These are phyloP conservation scores for Diospyros lotus DNA, from an alignment of 148 eudicot species.

Conservation along the genomic window DNA sequence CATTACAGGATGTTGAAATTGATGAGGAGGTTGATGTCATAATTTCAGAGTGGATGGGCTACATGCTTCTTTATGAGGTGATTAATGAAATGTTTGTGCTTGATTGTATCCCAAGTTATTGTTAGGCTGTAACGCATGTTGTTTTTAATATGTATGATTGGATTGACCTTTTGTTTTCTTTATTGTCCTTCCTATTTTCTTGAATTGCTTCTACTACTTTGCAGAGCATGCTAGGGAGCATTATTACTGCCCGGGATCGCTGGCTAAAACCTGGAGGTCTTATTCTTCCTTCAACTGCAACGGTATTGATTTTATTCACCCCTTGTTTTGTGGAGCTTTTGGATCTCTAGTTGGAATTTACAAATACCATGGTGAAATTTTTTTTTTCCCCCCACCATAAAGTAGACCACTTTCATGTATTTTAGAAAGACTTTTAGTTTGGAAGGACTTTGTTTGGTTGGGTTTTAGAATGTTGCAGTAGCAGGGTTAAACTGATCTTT, in stretches of 20 bases:
- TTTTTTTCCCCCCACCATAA: neutral
- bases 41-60: constrained; percentile 99
- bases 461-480: constrained; percentile 8
- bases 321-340: neutral
- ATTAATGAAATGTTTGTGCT: constrained; percentile 13
- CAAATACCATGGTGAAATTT: neutral
- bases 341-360: neutral
- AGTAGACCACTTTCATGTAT: neutral
- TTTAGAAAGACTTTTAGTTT: neutral
- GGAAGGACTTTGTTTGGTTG: neutral
- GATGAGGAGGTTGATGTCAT: constrained; percentile 92
- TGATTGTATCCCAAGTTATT: neutral
- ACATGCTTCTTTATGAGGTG: constrained; percentile 99
- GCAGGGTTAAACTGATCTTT: constrained; percentile 1
- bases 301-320: constrained; percentile 32
- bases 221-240: constrained; percentile 99
- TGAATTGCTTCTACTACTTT: constrained; percentile 8
- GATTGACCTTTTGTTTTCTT: neutral
- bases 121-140: neutral
- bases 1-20: constrained; percentile 85
- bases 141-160: neutral
- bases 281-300: constrained; percentile 94
- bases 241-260: constrained; percentile 91
- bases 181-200: neutral
- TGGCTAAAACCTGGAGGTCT: constrained; percentile 99